Evolutionary conservation across 805 yeast species (phyloP).

Genomic region (Dipodascopsis uninucleata): DNA sequence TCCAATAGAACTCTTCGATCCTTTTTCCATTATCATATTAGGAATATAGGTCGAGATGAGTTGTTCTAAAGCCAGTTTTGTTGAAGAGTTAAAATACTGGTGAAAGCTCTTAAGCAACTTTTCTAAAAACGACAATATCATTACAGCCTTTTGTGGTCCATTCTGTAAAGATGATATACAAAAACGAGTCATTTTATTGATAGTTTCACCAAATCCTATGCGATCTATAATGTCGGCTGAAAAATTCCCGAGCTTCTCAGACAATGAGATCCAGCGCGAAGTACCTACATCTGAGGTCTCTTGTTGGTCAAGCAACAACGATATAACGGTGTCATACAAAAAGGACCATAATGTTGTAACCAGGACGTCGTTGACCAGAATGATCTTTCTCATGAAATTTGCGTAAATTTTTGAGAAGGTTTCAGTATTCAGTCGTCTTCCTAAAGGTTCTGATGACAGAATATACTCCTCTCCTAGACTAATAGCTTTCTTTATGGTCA

Average conservation of each 20-base stretch:
- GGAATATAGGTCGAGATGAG: no score
- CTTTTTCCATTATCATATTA: no score
- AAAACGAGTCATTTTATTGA: not conserved
- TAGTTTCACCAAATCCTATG: conserved; percentile 4
- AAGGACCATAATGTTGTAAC: conserved; percentile 14
- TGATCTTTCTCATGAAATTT: conserved; percentile 8
- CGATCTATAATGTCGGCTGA: conserved; percentile 8
- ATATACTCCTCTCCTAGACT: conserved; percentile 5
- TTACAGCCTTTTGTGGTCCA: no score
- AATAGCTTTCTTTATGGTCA: conserved; percentile 2
- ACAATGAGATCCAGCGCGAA: conserved; percentile 7
- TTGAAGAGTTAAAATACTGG: no score
- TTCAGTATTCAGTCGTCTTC: conserved; percentile 16
- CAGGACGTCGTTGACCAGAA: conserved; percentile 9
- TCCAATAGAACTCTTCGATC: no score
- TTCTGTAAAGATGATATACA: no score
- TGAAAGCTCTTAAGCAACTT: no score
- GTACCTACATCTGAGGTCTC: no score
- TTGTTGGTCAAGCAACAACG: not conserved
- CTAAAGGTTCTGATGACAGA: not conserved
- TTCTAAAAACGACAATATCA: no score
- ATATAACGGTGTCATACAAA: not conserved
- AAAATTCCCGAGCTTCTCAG: conserved; percentile 6
- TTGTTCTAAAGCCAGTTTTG: no score
- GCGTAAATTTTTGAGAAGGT: conserved; percentile 9